A percentile compares a stretch with the other conserved stretches of the same genome.
Evolutionary conservation across 2,329 filamentous ascomycete genomes (phyloP).

Genomic region (Cordyceps javanica): DNA sequence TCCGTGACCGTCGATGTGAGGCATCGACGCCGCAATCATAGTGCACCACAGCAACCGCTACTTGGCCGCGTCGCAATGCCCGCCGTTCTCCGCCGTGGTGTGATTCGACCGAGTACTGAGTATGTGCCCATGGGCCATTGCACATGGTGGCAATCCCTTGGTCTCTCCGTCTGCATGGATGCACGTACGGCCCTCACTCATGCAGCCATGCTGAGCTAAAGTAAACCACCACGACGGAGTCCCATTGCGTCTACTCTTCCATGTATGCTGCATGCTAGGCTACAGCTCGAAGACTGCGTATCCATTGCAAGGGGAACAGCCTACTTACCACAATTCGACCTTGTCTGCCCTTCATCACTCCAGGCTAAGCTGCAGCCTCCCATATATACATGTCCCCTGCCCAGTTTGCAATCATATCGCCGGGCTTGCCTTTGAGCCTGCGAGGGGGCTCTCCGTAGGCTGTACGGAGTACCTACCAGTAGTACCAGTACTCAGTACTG

Average conservation of each 20-base stretch:
- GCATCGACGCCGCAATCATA: background rate
- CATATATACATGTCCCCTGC: too few relatives aligned
- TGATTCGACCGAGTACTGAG: background rate
- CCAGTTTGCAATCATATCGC: too few relatives aligned
- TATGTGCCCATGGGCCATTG: too few relatives aligned
- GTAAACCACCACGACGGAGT: background rate
- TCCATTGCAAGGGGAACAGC: background rate
- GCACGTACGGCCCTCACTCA: background rate
- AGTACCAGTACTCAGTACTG: too few relatives aligned
- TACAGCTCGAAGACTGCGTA: background rate
- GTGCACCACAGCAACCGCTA: background rate
- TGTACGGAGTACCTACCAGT: too few relatives aligned
- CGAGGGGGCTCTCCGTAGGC: too few relatives aligned
- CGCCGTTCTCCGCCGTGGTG: background rate
- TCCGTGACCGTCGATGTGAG: background rate
- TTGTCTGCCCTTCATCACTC: too few relatives aligned
- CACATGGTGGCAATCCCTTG: background rate
- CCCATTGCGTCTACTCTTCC: background rate
- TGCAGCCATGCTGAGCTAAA: background rate
- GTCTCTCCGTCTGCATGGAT: background rate
- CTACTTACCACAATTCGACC: too few relatives aligned
- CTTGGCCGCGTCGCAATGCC: background rate
- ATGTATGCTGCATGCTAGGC: background rate
- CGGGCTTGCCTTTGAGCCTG: too few relatives aligned
- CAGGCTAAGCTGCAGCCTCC: too few relatives aligned